phyloP scores from a whole-genome alignment of 179 eudicot species.

The Silene noctiflora region DNA sequence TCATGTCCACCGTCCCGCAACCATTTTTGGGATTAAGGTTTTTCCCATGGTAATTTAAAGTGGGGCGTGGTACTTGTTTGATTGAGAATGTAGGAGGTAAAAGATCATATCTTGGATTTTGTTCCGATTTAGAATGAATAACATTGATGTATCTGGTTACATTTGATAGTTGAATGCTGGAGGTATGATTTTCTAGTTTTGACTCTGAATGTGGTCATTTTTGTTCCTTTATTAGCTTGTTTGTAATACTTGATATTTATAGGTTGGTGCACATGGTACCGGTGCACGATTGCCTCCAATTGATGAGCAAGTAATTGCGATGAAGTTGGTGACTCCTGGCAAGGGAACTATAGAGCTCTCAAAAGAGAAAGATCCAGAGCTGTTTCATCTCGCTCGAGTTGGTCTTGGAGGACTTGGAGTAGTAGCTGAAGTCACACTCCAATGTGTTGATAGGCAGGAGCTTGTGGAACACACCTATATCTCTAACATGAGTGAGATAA shows the following conservation, averaged over 20 bases:
- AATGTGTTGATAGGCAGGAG: constrained; percentile 93
- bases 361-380: constrained; percentile 86
- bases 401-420: constrained; percentile 98
- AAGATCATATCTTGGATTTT: neutral
- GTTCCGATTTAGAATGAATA: neutral
- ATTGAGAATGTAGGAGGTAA: constrained; percentile 8
- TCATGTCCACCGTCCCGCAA: too few species aligned
- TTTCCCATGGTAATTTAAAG: neutral
- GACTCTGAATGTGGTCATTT: neutral
- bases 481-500: constrained; percentile 70
- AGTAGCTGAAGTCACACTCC: constrained; percentile 96
- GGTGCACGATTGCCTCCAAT: constrained; percentile 96
- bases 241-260: constrained; percentile 19
- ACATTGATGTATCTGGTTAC: neutral
- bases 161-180: neutral
- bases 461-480: constrained; percentile 94
- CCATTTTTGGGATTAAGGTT: too few species aligned
- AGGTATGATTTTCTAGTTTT: neutral
- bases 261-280: constrained; percentile 99
- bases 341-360: constrained; percentile 92
- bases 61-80: neutral
- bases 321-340: constrained; percentile 91
- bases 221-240: neutral
- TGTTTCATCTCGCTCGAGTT: constrained; percentile 93
- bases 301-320: constrained; percentile 92